Conservation (phyloP, 1,284 basidiomycete species). For the Melampsora larici-populina region DNA sequence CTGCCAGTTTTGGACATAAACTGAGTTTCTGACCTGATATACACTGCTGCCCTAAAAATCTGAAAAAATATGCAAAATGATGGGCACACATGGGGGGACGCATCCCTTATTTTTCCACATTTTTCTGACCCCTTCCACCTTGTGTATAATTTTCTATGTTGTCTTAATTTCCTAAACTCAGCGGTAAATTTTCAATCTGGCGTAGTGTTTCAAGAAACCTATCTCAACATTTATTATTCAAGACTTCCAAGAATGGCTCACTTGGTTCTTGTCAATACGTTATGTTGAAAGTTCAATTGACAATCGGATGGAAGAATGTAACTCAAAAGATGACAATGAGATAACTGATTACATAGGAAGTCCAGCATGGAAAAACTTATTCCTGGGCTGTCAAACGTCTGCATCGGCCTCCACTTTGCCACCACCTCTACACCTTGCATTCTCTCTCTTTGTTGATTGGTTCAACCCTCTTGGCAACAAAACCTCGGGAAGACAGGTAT, state of each 20-base stretch:
- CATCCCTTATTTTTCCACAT: too few relatives aligned
- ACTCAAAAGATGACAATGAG: neutral
- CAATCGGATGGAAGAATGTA: neutral
- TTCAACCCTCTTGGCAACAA: slow-evolving; percentile 1
- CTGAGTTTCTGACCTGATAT: too few relatives aligned
- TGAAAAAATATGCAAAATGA: too few relatives aligned
- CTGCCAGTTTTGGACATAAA: too few relatives aligned
- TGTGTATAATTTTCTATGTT: too few relatives aligned
- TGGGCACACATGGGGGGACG: too few relatives aligned
- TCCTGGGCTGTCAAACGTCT: too few relatives aligned
- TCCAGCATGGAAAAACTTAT: neutral
- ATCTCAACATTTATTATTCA: neutral
- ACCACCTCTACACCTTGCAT: neutral
- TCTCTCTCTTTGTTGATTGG: neutral
- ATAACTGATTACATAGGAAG: neutral
- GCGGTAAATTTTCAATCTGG: too few relatives aligned
- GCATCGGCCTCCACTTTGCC: neutral
- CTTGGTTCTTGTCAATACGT: neutral
- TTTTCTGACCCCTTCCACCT: too few relatives aligned
- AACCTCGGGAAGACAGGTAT: slow-evolving; percentile 5
- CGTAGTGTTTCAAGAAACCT: neutral
- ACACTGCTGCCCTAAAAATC: too few relatives aligned
- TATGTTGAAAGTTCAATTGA: neutral
- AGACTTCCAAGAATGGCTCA: neutral
- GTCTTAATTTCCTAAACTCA: too few relatives aligned